Base-by-base conservation (phyloP, 176 grass and related monocot genomes). In the Dactylis glomerata region DNA sequence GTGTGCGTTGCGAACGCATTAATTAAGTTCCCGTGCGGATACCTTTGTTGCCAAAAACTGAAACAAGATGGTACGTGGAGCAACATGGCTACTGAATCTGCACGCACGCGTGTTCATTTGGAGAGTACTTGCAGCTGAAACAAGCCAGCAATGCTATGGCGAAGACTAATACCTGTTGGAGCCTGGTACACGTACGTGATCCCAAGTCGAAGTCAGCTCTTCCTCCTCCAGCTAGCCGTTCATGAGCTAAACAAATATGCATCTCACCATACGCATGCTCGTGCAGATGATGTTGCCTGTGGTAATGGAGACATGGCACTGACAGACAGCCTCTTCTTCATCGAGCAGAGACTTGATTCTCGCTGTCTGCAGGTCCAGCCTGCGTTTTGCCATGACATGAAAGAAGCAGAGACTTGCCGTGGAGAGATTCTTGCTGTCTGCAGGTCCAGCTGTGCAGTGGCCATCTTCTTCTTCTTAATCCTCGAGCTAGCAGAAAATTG, bases 21-120 rank as follows among this genome's bases (percentile, higher is more conserved):
- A 31, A 74, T 28, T 74, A 20, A 6, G 6, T 16, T 8, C 46
- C 44, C 9, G 8, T 22, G 46, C 47, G 47, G 47, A 34, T 36
- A n/a, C n/a, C 65, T 45, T 27, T 82, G 72, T 46, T 88, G 82
- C 27, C 72, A 31, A 71, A 55, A 75, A 66, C 63, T 61, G 73
- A 30, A 79, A 26, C 84, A 80, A 36, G 37, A 49, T 10, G n/a
- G 10, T n/a, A n/a, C 44, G 68, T 46, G 52, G 27, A 28, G 15
- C 24, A 45, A n/a, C 62, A 12, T 33, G 77, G n/a, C n/a, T n/a
- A n/a, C n/a, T n/a, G n/a, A n/a, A n/a, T n/a, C n/a, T n/a, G n/a
- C 38, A 44, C 17, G 31, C 17, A 14, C 74, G 24, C 55, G 66
- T 63, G 66, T 46, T 56, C 65, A 87, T 37, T 58, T 72, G 8